phyloP scores from a whole-genome alignment of 2,329 filamentous ascomycete species.

The Aquanectria penicillioides region DNA sequence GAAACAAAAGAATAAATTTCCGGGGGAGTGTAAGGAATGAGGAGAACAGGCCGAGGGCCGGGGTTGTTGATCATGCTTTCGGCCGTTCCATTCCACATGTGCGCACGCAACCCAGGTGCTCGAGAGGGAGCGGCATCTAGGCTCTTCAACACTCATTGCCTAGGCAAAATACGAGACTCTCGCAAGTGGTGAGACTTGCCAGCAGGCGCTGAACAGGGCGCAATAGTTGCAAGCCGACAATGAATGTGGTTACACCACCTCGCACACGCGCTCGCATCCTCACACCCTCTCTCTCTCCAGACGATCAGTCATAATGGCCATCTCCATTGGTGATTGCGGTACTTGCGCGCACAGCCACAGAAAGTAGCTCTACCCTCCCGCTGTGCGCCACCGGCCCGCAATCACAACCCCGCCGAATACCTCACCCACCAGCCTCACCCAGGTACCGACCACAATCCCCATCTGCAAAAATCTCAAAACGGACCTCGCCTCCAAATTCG shows the following conservation, averaged over 20 bases:
- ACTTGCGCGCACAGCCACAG: conserved; percentile 28
- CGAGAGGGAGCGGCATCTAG: not conserved
- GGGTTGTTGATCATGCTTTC: conserved; percentile 2
- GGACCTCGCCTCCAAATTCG: conserved; percentile 39
- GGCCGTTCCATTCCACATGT: too few species aligned
- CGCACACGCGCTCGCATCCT: not conserved
- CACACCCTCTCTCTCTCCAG: not conserved
- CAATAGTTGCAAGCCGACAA: too few species aligned
- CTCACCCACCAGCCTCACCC: conserved; percentile 18
- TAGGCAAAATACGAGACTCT: not conserved
- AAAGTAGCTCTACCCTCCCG: conserved; percentile 23
- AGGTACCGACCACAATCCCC: conserved; percentile 15
- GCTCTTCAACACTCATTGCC: not conserved
- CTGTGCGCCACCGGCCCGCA: not conserved
- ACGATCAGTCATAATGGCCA: conserved; percentile 8
- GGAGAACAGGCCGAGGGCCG: conserved; percentile 5
- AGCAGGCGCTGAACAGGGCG: too few species aligned
- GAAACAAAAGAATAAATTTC: too few species aligned
- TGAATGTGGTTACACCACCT: conserved; percentile 7
- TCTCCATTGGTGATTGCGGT: not conserved
- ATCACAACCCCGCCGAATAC: not conserved
- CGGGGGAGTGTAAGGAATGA: too few species aligned
- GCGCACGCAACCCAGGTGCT: not conserved
- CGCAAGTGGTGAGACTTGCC: conserved; percentile 1
- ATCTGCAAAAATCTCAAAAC: conserved; percentile 40